Evolutionary conservation across 2,329 filamentous ascomycete species (phyloP).

Genomic region (Stenocarpella maydis): DNA sequence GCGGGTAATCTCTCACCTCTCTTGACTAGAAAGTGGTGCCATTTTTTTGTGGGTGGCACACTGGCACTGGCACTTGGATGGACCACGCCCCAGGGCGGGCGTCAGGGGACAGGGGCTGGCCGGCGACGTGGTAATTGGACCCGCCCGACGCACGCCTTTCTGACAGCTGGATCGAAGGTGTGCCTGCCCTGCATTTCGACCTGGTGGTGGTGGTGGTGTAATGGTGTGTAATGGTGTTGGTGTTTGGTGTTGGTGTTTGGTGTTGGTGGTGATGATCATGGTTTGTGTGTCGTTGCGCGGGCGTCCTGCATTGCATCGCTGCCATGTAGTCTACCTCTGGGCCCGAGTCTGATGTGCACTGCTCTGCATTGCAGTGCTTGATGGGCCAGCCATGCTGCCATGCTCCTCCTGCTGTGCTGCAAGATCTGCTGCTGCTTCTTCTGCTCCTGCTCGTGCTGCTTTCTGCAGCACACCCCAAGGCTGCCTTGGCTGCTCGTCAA

Average conservation of each 20-base stretch:
- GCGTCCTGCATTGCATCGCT: constrained; percentile 10
- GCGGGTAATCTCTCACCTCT: constrained; percentile 36
- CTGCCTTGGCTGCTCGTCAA: neutral
- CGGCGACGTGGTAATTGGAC: constrained; percentile 36
- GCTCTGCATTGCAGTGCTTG: no score
- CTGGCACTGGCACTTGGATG: constrained; percentile 15
- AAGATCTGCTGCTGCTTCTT: neutral
- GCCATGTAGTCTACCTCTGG: constrained; percentile 2
- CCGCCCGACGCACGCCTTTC: constrained; percentile 31
- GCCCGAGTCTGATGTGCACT: neutral
- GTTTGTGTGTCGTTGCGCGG: neutral
- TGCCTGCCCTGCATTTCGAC: constrained; percentile 1
- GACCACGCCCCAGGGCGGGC: constrained; percentile 16
- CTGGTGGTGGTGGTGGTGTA: constrained; percentile 7
- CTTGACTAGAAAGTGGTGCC: constrained; percentile 37
- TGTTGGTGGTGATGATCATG: neutral
- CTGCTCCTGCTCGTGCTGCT: neutral
- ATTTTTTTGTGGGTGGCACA: constrained; percentile 36
- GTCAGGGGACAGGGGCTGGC: constrained; percentile 17
- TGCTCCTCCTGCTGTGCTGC: neutral
- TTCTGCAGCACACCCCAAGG: neutral
- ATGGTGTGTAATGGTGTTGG: neutral
- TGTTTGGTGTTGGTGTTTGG: neutral
- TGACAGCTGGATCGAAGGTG: constrained; percentile 39
- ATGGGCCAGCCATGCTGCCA: no score